Evolutionary conservation across 106 monocot genomes (phyloP).

Genomic region (Allium fistulosum): DNA sequence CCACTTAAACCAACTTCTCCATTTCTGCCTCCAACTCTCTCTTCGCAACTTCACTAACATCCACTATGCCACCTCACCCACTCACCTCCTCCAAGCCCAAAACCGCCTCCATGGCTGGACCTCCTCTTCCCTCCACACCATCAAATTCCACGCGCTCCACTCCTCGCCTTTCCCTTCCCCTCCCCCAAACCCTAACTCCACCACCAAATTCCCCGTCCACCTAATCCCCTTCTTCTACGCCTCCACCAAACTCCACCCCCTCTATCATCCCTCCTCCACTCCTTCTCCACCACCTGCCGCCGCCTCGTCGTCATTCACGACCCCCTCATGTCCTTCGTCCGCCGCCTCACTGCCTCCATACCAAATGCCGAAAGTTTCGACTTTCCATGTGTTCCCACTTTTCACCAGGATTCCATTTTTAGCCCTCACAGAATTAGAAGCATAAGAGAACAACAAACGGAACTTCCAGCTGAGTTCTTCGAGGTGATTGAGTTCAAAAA

Average conservation of each 20-base stretch:
- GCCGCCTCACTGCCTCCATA: constrained; percentile 19
- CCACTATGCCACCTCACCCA: constrained; percentile 45
- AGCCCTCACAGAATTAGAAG: not conserved
- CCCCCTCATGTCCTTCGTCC: constrained; percentile 44
- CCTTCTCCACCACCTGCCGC: constrained; percentile 33
- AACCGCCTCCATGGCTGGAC: constrained; percentile 47
- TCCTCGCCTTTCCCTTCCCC: constrained; percentile 29
- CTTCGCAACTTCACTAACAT: constrained; percentile 15
- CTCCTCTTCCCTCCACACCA: constrained; percentile 4
- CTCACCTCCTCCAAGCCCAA: constrained; percentile 44
- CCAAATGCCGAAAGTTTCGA: constrained; percentile 42
- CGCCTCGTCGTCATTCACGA: constrained; percentile 65
- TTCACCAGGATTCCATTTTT: constrained; percentile 5
- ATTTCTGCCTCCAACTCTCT: constrained; percentile 50
- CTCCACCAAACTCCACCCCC: constrained; percentile 7
- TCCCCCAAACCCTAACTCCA: constrained; percentile 10
- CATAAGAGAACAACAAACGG: not conserved
- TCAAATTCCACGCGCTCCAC: constrained; percentile 41
- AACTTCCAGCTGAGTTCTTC: constrained; percentile 9
- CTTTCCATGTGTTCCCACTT: constrained; percentile 48
- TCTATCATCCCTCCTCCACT: constrained; percentile 30
- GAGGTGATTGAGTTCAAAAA: not conserved
- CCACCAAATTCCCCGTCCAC: constrained; percentile 7
- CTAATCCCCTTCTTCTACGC: constrained; percentile 18
- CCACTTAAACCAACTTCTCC: constrained; percentile 79